Evolutionary conservation across 23 red algal species (phyloP), one percentile per base, ranked within the genome.

Genomic region (Agarophyton chilense): DNA sequence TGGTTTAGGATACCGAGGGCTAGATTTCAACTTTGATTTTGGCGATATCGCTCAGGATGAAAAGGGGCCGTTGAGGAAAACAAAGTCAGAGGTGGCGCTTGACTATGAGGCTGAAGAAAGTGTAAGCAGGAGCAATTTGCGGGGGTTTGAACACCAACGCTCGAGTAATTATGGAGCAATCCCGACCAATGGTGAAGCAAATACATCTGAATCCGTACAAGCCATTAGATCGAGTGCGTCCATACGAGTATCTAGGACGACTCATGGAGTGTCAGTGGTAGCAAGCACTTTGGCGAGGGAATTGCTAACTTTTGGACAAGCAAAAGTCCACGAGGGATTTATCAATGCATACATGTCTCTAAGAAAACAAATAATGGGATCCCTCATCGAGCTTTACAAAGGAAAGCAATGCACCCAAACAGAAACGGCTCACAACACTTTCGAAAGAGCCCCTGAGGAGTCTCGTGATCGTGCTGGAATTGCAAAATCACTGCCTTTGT

Each of bases 261-360:
- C 13, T 18, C 21, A 41, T 46, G 70, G 85, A n/a, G 73, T 89
- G 14, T 61, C 85, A 18, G 57, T 74, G 71, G 71, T 93, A 31
- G 79, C 81, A 21, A 52, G 58, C 16, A 56, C 81, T 25, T 77
- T 85, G 21, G 81, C 78, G 64, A 72, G 72, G 21, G 90, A 93
- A 57, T 58, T 93, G 21, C 71, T 67, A 52, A 93, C 90, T 9
- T 93, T 93, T 84, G 90, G 90, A 16, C 64, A 85, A 32, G 71
- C 81, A 39, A 93, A 93, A 65, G 90, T 93, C 3, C 90, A 93
- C 58, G 44, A 55, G 32, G 90, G 90, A 19, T 93, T 93, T 44
- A 75, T 83, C 34, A 53, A 86, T 33, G 81, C 81, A 17, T 93
- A 93, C 81, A 86, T 70, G 77, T 79, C 76, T 25, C 13, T 93